Conservation (phyloP, 1,139 yeast species). For the Lodderomyces margitis region DNA sequence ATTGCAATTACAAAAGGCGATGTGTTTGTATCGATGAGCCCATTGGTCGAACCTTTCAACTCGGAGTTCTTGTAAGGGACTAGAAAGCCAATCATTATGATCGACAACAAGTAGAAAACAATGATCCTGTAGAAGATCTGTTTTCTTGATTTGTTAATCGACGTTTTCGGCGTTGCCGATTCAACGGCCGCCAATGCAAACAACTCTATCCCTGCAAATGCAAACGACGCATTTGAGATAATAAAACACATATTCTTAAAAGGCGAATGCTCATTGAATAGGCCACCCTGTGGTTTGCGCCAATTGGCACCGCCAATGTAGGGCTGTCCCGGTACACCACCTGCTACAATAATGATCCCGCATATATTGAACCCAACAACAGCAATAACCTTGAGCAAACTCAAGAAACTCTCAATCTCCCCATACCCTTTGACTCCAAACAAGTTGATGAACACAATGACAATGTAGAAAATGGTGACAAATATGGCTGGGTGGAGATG, state of each 20-base stretch:
- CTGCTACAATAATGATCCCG: constrained; percentile 29
- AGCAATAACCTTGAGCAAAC: constrained; percentile 31
- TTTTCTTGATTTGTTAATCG: constrained; percentile 34
- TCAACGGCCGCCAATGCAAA: constrained; percentile 39
- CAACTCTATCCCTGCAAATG: constrained; percentile 29
- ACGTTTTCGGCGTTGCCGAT: constrained; percentile 31
- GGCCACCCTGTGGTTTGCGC: constrained; percentile 32
- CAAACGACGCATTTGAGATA: constrained; percentile 25
- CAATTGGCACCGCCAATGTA: constrained; percentile 34
- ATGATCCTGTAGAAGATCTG: constrained; percentile 37
- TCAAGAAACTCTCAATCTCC: constrained; percentile 32
- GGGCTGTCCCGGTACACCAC: constrained; percentile 31
- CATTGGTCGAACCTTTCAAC: constrained; percentile 13
- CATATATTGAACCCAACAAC: constrained; percentile 33
- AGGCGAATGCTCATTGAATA: constrained; percentile 27
- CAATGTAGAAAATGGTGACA: constrained; percentile 31
- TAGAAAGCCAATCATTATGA: constrained; percentile 31
- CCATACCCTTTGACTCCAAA: constrained; percentile 40
- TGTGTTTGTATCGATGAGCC: constrained; percentile 24
- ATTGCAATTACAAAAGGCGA: constrained; percentile 45
- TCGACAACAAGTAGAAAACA: constrained; percentile 29
- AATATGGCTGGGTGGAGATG: constrained; percentile 29
- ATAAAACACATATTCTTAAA: constrained; percentile 26
- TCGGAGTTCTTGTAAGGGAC: constrained; percentile 27
- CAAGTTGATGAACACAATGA: constrained; percentile 28